Evolutionary conservation across 306 rosid genomes (phyloP).

Genomic region (Sicyos baderoa): DNA sequence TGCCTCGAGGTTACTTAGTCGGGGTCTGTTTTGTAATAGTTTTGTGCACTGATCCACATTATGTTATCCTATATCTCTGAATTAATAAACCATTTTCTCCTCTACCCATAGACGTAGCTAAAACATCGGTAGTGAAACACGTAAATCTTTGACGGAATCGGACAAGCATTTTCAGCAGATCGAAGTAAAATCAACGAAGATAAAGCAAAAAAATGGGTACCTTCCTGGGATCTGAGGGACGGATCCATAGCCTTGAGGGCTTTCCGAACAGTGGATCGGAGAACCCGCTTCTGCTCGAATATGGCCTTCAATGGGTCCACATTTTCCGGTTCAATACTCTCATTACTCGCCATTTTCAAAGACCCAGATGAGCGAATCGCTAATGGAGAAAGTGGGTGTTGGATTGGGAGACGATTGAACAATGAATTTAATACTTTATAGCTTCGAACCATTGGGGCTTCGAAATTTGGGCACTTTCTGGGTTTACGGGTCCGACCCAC

Average conservation of each 20-base stretch:
- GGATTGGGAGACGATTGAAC: constrained; percentile 9
- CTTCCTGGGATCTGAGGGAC: constrained; percentile 65
- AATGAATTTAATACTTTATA: not conserved
- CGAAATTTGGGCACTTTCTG: not conserved
- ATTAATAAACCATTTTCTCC: no score
- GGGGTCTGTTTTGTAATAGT: no score
- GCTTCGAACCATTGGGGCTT: constrained; percentile 1
- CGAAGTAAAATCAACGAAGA: not conserved
- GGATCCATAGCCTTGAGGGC: constrained; percentile 64
- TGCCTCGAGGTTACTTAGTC: no score
- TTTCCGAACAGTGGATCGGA: constrained; percentile 65
- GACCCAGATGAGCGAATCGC: not conserved
- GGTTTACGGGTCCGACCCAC: constrained; percentile 12
- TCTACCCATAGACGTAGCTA: no score
- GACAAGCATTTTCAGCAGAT: not conserved
- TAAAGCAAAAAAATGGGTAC: constrained; percentile 23
- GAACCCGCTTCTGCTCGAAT: constrained; percentile 52
- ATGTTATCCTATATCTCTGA: no score
- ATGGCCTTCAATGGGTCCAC: constrained; percentile 35
- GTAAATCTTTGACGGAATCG: no score
- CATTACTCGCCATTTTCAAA: constrained; percentile 19
- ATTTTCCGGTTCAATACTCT: constrained; percentile 6
- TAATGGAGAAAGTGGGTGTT: not conserved
- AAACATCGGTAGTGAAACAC: no score
- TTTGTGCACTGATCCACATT: no score